Evolutionary conservation across 352 stramenopile species (phyloP), one percentile per base, ranked within the genome.

Genomic region (Pythium phragmitis): DNA sequence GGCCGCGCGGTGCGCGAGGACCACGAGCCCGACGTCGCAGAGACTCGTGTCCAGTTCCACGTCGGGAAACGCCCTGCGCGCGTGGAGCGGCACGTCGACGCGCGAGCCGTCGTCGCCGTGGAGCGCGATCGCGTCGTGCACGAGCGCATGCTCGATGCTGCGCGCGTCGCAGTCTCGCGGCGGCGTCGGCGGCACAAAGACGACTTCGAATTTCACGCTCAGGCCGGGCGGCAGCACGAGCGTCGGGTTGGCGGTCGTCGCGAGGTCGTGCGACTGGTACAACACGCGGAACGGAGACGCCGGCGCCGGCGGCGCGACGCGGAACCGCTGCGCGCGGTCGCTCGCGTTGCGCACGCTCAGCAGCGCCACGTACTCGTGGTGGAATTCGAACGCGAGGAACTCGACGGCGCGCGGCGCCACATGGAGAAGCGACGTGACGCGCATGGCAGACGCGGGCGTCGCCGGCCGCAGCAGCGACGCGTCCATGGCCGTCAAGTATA

Each of bases 281-380:
- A 91, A 48, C 28, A 94, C 72, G 30, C 68, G 62, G 56, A 94
- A 94, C 0, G 76, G 64, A 19, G 82, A 90, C 14, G 77, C 80
- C 0, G 68, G 70, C 0, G 72, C 66, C 13, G 82, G 79, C 6
- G 83, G 84, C 23, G 68, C 50, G 37, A 92, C 53, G 7, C 80
- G 79, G 57, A 88, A 92, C 13, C 85, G 81, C 46, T 93, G 56
- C 3, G 72, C 60, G 8, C 82, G 77, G 17, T 82, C 71, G 19
- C 85, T 92, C 7, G 80, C 78, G 63, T 96, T 96, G 34, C 79
- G 82, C 5, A 94, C 74, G 16, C 49, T 69, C 7, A 94, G 64
- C 43, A 59, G 50, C 17, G 85, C 80, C 36, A 94, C 68, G 64
- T 93, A 94, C 58, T 81, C 88, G 16, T 69, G 69, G 28, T 75